A percentile compares a stretch with the other conserved stretches of the same genome.
Evolutionary conservation across 208 protist species (phyloP).

Genomic region (Crithidia mellificae): DNA sequence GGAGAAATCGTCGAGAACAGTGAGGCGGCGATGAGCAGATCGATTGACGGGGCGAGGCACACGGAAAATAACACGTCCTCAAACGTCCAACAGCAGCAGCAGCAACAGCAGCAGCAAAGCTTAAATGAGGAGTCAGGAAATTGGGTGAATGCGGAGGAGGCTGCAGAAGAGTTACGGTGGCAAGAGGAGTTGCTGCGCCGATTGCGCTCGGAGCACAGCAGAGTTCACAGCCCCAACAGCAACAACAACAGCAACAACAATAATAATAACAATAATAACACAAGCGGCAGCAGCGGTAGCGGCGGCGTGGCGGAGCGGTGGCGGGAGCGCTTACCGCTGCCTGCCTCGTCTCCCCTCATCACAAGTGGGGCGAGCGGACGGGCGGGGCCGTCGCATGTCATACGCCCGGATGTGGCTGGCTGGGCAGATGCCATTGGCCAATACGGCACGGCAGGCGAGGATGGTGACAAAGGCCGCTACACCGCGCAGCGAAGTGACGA

Average conservation of each 20-base stretch:
- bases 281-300: neutral
- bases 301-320: constrained; percentile 2
- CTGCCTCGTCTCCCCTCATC: neutral
- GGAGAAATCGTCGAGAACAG: no score
- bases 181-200: constrained; percentile 16
- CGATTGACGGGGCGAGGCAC: neutral
- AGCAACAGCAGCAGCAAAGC: neutral
- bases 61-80: neutral
- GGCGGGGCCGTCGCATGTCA: neutral
- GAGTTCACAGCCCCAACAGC: neutral
- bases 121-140: neutral
- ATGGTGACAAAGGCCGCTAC: no score
- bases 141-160: neutral
- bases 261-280: neutral
- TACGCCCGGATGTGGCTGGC: neutral
- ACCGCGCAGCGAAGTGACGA: no score
- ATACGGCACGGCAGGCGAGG: neutral
- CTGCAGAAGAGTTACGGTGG: constrained; percentile 9
- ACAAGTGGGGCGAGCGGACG: neutral
- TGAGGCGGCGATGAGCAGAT: neutral
- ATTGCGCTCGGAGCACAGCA: neutral
- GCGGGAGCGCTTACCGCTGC: constrained; percentile 1
- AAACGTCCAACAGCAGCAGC: neutral
- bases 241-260: neutral
- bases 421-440: no score